Evolutionary conservation across 1,284 basidiomycete species (phyloP).

Genomic region (Stygiomarasmius scandens): DNA sequence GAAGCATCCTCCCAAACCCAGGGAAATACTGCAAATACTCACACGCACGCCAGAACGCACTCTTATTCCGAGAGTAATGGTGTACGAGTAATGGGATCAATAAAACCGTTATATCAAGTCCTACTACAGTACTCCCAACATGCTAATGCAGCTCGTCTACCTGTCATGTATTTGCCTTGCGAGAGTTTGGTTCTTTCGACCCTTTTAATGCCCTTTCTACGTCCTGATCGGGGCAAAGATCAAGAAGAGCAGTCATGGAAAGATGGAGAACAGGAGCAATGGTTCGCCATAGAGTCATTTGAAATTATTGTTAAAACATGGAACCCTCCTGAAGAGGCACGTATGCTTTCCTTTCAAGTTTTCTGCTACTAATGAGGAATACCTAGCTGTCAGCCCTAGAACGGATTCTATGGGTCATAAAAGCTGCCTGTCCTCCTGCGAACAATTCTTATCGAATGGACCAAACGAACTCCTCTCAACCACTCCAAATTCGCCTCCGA

Average conservation of each 20-base stretch:
- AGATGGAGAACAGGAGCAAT: constrained; percentile 51
- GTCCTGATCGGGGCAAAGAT: constrained; percentile 21
- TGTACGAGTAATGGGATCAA: constrained; percentile 21
- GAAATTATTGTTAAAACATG: constrained; percentile 59
- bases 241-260: constrained; percentile 26
- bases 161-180: constrained; percentile 45
- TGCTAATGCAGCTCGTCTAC: constrained; percentile 27
- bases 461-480: constrained; percentile 28
- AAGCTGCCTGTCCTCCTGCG: constrained; percentile 35
- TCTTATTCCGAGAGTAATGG: neutral
- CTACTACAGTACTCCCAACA: constrained; percentile 46
- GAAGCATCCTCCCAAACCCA: constrained; percentile 24
- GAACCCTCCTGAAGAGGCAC: constrained; percentile 52
- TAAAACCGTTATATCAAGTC: constrained; percentile 43
- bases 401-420: constrained; percentile 69
- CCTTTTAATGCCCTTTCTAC: constrained; percentile 58
- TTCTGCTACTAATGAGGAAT: constrained; percentile 1
- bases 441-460: neutral
- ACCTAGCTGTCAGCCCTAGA: constrained; percentile 51
- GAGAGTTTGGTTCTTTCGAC: constrained; percentile 62
- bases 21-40: constrained; percentile 20
- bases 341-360: neutral
- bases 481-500: constrained; percentile 41
- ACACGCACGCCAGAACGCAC: neutral
- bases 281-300: constrained; percentile 62